phyloP scores from a whole-genome alignment of 2,329 filamentous ascomycete genomes.

The Apiospora rasikravindrae region DNA sequence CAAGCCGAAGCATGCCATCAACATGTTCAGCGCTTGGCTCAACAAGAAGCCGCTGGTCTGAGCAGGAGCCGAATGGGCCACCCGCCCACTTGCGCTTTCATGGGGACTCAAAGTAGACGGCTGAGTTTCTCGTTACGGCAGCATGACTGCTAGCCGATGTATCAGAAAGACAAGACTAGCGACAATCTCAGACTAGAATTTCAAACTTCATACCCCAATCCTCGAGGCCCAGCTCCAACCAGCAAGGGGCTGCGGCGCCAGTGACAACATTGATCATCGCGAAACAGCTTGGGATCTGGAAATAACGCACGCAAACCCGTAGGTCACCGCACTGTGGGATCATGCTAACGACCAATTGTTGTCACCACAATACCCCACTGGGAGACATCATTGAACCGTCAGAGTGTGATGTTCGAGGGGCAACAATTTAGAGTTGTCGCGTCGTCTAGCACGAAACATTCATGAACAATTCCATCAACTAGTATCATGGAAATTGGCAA shows the following conservation, averaged over 20 bases:
- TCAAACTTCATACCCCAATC: neutral
- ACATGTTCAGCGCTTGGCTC: constrained; percentile 15
- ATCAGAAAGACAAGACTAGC: constrained; percentile 1
- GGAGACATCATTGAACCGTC: constrained; percentile 5
- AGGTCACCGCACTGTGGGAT: neutral
- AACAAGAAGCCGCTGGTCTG: constrained; percentile 1
- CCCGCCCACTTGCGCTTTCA: neutral
- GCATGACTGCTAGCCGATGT: neutral
- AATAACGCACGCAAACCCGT: neutral
- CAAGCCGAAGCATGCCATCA: constrained; percentile 20
- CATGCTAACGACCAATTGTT: neutral
- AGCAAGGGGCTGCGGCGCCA: neutral
- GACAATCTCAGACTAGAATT: neutral
- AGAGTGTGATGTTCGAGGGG: neutral
- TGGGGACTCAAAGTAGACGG: neutral
- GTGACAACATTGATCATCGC: neutral
- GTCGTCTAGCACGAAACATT: neutral
- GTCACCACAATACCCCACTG: neutral
- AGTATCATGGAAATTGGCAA: neutral
- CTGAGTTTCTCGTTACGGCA: neutral
- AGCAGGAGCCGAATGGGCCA: neutral
- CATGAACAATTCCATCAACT: neutral
- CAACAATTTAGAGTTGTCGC: constrained; percentile 12
- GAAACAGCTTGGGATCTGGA: neutral
- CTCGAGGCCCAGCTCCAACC: neutral